phyloP scores from a whole-genome alignment of 192 early-diverging fungal species.

The Coemansia sp. region DNA sequence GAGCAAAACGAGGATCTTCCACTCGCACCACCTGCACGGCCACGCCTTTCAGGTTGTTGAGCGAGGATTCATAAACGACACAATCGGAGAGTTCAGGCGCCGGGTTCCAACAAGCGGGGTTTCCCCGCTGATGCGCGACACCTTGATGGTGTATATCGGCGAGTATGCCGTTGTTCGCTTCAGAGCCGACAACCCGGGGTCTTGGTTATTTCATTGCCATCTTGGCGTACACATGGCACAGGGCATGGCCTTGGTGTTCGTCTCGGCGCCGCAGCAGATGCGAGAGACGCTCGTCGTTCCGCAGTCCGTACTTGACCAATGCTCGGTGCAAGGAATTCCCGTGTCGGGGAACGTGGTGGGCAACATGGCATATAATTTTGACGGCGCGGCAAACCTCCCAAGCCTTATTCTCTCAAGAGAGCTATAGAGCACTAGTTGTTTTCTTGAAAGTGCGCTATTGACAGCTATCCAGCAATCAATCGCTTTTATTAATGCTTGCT shows the following conservation, averaged over 20 bases:
- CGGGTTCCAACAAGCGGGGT: not conserved
- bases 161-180: conserved; percentile 69
- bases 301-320: conserved; percentile 25
- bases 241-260: conserved; percentile 65
- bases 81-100: conserved; percentile 48
- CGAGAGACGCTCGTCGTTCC: conserved; percentile 9
- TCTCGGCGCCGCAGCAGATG: conserved; percentile 24
- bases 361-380: conserved; percentile 14
- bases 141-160: conserved; percentile 56
- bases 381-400: conserved; percentile 19
- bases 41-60: conserved; percentile 78
- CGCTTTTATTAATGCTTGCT: no score
- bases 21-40: conserved; percentile 80
- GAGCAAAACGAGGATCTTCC: conserved; percentile 61
- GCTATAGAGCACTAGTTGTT: no score
- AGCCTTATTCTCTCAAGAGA: not conserved
- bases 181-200: conserved; percentile 76
- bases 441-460: no score
- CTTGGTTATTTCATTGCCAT: conserved; percentile 86
- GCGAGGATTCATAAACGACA: conserved; percentile 34
- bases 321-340: conserved; percentile 11
- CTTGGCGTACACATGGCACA: conserved; percentile 55
- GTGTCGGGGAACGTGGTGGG: conserved; percentile 25
- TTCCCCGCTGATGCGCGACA: conserved; percentile 52
- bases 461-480: no score